Evolutionary conservation across 2,329 filamentous ascomycete genomes (phyloP).

Genomic region (Fusarium solani-melongenae): DNA sequence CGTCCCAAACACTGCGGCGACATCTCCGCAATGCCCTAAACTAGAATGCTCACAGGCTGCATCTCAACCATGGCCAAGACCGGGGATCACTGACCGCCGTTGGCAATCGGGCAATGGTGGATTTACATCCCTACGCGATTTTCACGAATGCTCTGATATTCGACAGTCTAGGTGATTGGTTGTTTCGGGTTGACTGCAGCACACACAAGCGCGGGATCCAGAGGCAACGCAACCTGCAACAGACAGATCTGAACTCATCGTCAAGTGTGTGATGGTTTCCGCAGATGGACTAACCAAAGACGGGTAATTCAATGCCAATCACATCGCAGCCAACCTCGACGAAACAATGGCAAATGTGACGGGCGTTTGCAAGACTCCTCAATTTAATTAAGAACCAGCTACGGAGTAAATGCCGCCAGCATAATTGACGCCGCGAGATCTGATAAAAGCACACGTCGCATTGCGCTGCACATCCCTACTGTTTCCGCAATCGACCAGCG

Average conservation of each 20-base stretch:
- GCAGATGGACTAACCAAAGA: conserved; percentile 29
- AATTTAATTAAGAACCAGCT: background rate
- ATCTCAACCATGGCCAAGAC: conserved; percentile 9
- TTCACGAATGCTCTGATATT: conserved; percentile 10
- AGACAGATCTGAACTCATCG: background rate
- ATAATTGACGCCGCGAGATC: conserved; percentile 30
- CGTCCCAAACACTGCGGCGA: background rate
- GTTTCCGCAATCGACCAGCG: conserved; percentile 20
- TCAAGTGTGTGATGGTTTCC: conserved; percentile 25
- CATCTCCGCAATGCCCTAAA: conserved; percentile 14
- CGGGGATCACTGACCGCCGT: conserved; percentile 4
- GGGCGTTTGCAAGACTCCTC: conserved; percentile 9
- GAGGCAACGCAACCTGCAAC: conserved; percentile 8
- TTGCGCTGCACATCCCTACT: conserved; percentile 39
- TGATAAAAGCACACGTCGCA: conserved; percentile 22
- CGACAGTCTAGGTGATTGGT: background rate
- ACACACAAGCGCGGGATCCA: conserved; percentile 7
- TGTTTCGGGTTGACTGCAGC: background rate
- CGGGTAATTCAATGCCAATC: conserved; percentile 14
- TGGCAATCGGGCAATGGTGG: conserved; percentile 5
- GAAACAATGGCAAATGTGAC: conserved; percentile 13
- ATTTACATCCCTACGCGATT: conserved; percentile 13
- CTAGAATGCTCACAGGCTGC: conserved; percentile 9
- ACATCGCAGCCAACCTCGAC: conserved; percentile 2
- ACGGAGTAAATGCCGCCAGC: background rate